These are phyloP conservation scores for Phyllostachys edulis DNA, from an alignment of 176 grass and related monocot genomes.

Conservation along the genomic window DNA sequence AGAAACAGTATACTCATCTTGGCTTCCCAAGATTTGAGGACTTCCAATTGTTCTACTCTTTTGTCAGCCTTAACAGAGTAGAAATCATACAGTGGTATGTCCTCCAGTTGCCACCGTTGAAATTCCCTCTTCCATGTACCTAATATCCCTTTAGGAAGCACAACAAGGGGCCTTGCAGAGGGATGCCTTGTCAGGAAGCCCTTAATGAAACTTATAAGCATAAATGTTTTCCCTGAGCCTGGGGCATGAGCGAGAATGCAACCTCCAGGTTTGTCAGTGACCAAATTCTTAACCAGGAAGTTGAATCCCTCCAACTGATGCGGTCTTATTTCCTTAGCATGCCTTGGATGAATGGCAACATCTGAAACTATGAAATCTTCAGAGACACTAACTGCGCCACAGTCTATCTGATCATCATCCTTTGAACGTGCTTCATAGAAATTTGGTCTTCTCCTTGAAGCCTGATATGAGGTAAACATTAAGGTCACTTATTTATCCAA, in stretches of 20 bases:
- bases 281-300: slow-evolving; percentile 91
- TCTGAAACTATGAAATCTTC: slow-evolving; percentile 59
- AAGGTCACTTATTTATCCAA: slow-evolving; percentile 3
- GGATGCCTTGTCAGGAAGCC: slow-evolving; percentile 91
- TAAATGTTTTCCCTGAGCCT: slow-evolving; percentile 92
- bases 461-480: slow-evolving; percentile 46
- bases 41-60: slow-evolving; percentile 73
- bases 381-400: slow-evolving; percentile 42
- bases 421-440: slow-evolving; percentile 23
- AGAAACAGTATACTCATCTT: slow-evolving; percentile 83
- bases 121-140: slow-evolving; percentile 84
- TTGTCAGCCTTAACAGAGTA: slow-evolving; percentile 91
- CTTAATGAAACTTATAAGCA: slow-evolving; percentile 96
- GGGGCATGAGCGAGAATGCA: slow-evolving; percentile 97
- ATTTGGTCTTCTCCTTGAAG: slow-evolving; percentile 45
- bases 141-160: slow-evolving; percentile 92
- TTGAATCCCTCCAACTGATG: slow-evolving; percentile 78
- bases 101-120: slow-evolving; percentile 80
- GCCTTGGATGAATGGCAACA: slow-evolving; percentile 69
- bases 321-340: slow-evolving; percentile 51
- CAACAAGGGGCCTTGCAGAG: slow-evolving; percentile 66
- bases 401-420: slow-evolving; percentile 44
- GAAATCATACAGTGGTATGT: slow-evolving; percentile 83
- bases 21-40: slow-evolving; percentile 78
- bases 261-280: slow-evolving; percentile 72